These are phyloP conservation scores for Malassezia equina DNA, from an alignment of 1,284 basidiomycete genomes.

Conservation along the genomic window DNA sequence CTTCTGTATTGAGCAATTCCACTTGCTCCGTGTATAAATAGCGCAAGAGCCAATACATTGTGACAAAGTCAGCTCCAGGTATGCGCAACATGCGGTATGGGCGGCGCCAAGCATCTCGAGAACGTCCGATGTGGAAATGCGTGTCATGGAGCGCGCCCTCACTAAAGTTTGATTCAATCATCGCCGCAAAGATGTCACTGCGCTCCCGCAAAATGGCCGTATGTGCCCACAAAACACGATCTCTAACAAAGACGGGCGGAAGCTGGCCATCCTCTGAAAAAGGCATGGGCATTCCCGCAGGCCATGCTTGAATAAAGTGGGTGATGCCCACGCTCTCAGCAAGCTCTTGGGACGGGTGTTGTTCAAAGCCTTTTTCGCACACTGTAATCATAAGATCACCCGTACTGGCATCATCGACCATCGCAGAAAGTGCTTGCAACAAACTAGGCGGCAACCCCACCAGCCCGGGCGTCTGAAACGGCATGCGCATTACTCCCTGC, in stretches of 20 bases:
- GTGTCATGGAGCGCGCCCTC: slow-evolving; percentile 23
- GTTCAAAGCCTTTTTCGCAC: slow-evolving; percentile 32
- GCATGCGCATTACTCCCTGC: slow-evolving; percentile 11
- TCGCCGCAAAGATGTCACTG: slow-evolving; percentile 70
- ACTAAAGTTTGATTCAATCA: slow-evolving; percentile 60
- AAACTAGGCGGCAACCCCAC: slow-evolving; percentile 29
- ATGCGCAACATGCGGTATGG: slow-evolving; percentile 56
- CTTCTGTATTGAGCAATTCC: slow-evolving; percentile 34
- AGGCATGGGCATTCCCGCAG: slow-evolving; percentile 8
- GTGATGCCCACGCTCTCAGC: slow-evolving; percentile 21
- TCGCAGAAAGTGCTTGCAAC: slow-evolving; percentile 23
- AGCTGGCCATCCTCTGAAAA: not conserved
- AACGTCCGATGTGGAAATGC: not conserved
- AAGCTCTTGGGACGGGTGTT: slow-evolving; percentile 9
- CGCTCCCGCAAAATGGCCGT: slow-evolving; percentile 50
- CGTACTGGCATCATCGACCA: slow-evolving; percentile 38
- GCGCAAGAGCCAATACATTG: slow-evolving; percentile 71
- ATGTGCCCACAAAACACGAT: slow-evolving; percentile 63
- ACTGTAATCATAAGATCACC: slow-evolving; percentile 43
- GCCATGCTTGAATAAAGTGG: slow-evolving; percentile 16
- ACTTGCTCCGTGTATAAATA: slow-evolving; percentile 64
- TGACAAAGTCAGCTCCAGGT: slow-evolving; percentile 70
- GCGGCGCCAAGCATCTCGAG: slow-evolving; percentile 4
- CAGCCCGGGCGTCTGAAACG: slow-evolving; percentile 27
- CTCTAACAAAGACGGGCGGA: slow-evolving; percentile 31